Evolutionary conservation across 306 rosid genomes (phyloP), one percentile per base, ranked within the genome.

Genomic region (Comarum palustre): DNA sequence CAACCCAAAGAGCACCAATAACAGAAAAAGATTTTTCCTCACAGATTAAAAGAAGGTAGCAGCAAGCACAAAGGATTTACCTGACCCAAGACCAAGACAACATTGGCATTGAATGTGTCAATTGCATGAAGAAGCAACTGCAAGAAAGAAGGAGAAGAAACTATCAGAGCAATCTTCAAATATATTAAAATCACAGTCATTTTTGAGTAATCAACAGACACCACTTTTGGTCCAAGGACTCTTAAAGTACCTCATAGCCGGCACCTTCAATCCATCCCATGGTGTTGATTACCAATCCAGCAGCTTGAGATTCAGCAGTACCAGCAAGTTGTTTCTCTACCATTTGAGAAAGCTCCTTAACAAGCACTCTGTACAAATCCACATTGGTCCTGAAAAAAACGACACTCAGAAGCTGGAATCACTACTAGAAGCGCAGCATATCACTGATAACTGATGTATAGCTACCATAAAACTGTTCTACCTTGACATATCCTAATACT

Each of bases 201-300:
- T 64, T 41, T 69, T 59, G 29, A 50, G 51, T 25, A 34, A 15
- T 14, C 39, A 71, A 41, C 25, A 4, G 42, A 11, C 57, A 42
- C 32, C 52, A 57, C 36, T 57, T 41, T 41, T 24, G 41, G 27
- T 15, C 5, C 29, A 41, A 39, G 38, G 31, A 72, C 55, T 47
- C 39, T 39, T 42, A 78, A 22, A 47, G 59, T 85, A 94, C 99
- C 82, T 94, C 97, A 83, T 94, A 94, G 79, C 99, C 99, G 42
- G 87, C 84, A 77, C 97, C 96, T 77, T 94, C 97, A 71, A 91
- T 91, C 99, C 99, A 94, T 52, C 99, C 99, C 99, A 94, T 91
- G 43, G 99, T 94, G 83, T 94, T 94, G 80, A 94, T 87, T 68
- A 94, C 97, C 97, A 94, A 84, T 52, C 99, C 99, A 14, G 99